Percentiles rank a stretch among this genome's conserved stretches.
Evolutionary conservation across 768 basidiomycete genomes (phyloP).

Genomic region (Boletus tomentosulus): DNA sequence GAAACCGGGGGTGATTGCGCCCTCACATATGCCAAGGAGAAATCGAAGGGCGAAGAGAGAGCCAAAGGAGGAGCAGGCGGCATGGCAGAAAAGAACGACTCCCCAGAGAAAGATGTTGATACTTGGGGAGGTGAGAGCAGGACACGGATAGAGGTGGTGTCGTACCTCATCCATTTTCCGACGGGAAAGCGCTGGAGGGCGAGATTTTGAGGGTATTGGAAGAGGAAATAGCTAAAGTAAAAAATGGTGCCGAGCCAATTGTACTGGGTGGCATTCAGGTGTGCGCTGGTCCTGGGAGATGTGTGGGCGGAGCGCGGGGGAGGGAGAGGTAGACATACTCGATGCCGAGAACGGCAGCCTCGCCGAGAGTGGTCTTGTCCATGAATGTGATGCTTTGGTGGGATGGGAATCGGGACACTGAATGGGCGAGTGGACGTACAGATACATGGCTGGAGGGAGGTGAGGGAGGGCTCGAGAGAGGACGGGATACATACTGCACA

Average conservation of each 20-base stretch:
- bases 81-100: constrained; percentile 54
- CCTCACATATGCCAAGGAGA: constrained; percentile 73
- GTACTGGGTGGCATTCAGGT: constrained; percentile 62
- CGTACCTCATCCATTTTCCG: constrained; percentile 79
- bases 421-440: constrained; percentile 28
- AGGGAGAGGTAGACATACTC: constrained; percentile 36
- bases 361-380: constrained; percentile 70
- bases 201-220: constrained; percentile 72
- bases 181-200: constrained; percentile 73
- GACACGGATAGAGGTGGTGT: neutral
- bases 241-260: constrained; percentile 79
- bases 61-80: constrained; percentile 69
- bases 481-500: constrained; percentile 58
- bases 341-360: constrained; percentile 69
- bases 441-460: constrained; percentile 50
- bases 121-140: constrained; percentile 27
- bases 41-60: constrained; percentile 68
- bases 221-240: constrained; percentile 62
- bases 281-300: constrained; percentile 42
- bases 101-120: constrained; percentile 77
- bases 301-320: neutral
- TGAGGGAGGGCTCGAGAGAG: neutral
- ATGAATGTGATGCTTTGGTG: constrained; percentile 65
- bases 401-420: neutral
- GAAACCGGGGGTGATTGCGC: constrained; percentile 77